Evolutionary conservation across 164 flowering plant species (phyloP).

Genomic region (Dillenia suffruticosa): DNA sequence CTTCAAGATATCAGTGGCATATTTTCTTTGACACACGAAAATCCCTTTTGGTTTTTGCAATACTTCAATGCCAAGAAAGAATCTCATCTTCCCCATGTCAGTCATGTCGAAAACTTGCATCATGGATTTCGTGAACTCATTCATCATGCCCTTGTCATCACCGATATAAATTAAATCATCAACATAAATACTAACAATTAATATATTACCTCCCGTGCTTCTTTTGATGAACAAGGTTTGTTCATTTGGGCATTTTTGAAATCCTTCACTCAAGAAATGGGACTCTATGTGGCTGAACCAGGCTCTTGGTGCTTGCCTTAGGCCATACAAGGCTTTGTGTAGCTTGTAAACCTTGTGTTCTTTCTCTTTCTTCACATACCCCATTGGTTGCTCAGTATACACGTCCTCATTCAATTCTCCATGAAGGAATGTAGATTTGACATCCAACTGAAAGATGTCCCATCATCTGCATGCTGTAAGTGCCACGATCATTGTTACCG

Average conservation of each 20-base stretch:
- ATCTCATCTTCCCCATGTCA: slow-evolving; percentile 11
- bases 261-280: slow-evolving; percentile 8
- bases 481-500: slow-evolving; percentile 15
- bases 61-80: slow-evolving; percentile 22
- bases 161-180: slow-evolving; percentile 13
- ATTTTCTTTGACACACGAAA: slow-evolving; percentile 19
- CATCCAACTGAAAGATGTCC: slow-evolving; percentile 16
- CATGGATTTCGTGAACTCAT: slow-evolving; percentile 15
- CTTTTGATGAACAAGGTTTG: slow-evolving; percentile 14
- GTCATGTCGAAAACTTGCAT: slow-evolving; percentile 13
- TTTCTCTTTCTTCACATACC: slow-evolving; percentile 13
- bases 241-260: slow-evolving; percentile 10
- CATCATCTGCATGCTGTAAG: slow-evolving; percentile 9
- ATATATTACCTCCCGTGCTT: neutral
- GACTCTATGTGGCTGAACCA: slow-evolving; percentile 11
- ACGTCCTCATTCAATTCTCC: slow-evolving; percentile 17
- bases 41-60: slow-evolving; percentile 16
- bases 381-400: slow-evolving; percentile 19
- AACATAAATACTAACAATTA: slow-evolving; percentile 14
- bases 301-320: slow-evolving; percentile 19
- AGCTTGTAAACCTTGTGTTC: slow-evolving; percentile 16
- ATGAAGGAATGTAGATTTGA: slow-evolving; percentile 12
- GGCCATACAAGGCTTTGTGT: slow-evolving; percentile 17
- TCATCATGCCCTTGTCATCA: slow-evolving; percentile 7
- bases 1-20: slow-evolving; percentile 17